Evolutionary conservation across 176 grass and related monocot genomes (phyloP).

Genomic region (Metroxylon sagu): DNA sequence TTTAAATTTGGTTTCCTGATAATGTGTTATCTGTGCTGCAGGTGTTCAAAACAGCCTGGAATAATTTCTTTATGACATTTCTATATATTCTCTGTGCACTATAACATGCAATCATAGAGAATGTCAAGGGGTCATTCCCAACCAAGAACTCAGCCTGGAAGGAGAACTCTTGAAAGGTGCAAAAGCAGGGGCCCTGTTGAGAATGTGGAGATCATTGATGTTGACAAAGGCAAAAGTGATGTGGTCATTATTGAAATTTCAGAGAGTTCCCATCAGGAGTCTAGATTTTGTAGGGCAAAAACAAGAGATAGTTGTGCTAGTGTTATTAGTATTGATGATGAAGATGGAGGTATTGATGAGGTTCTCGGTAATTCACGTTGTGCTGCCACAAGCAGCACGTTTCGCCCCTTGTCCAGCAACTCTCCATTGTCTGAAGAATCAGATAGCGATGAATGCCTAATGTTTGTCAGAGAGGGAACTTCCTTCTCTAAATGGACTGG

Average conservation of each 20-base stretch:
- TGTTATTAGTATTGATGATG: constrained; percentile 79
- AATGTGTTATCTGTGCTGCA: too few species aligned
- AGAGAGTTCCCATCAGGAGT: constrained; percentile 10
- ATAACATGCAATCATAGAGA: constrained; percentile 5
- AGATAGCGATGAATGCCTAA: constrained; percentile 9
- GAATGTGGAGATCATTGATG: constrained; percentile 38
- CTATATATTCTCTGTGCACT: neutral
- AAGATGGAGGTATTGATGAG: constrained; percentile 29
- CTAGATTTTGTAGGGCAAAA: constrained; percentile 13
- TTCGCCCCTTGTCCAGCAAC: neutral
- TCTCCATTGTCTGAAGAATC: neutral
- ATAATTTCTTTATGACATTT: too few species aligned
- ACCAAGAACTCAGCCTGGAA: constrained; percentile 11
- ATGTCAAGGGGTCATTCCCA: constrained; percentile 35
- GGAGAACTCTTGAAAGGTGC: constrained; percentile 22
- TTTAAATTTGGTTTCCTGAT: too few species aligned
- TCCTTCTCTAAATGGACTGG: constrained; percentile 1
- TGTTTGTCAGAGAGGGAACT: constrained; percentile 11
- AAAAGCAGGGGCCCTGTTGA: constrained; percentile 13
- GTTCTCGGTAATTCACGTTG: neutral
- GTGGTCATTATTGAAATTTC: constrained; percentile 33
- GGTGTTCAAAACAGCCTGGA: too few species aligned
- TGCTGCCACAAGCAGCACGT: neutral
- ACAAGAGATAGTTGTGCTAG: constrained; percentile 19
- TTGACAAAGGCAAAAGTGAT: constrained; percentile 30